Evolutionary conservation across 2,329 filamentous ascomycete species (phyloP).

Genomic region (Penicillium hordei): DNA sequence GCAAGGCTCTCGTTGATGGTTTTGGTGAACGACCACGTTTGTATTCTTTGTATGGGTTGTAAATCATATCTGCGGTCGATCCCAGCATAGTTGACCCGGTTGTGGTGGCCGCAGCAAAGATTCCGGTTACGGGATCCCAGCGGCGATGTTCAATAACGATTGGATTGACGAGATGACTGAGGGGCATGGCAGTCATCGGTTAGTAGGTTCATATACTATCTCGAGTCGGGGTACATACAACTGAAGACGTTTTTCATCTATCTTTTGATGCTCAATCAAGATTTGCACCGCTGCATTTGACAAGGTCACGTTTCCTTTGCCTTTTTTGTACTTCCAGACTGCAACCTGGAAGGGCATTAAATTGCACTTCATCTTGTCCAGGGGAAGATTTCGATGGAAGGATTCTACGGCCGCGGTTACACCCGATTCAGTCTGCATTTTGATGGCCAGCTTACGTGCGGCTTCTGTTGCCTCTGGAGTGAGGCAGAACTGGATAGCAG

Average conservation of each 20-base stretch:
- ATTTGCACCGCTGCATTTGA: constrained; percentile 29
- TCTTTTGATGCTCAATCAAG: constrained; percentile 23
- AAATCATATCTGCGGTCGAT: constrained; percentile 29
- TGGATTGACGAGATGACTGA: constrained; percentile 30
- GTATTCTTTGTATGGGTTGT: constrained; percentile 31
- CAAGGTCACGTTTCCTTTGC: constrained; percentile 14
- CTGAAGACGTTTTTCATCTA: constrained; percentile 24
- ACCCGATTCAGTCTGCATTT: constrained; percentile 47
- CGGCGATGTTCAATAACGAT: constrained; percentile 37
- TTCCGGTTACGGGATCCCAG: constrained; percentile 36
- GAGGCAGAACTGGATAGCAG: constrained; percentile 49
- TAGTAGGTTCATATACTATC: background rate
- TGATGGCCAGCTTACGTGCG: constrained; percentile 39
- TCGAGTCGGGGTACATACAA: constrained; percentile 13
- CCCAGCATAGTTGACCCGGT: constrained; percentile 29
- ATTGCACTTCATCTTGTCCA: constrained; percentile 28
- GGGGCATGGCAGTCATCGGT: background rate
- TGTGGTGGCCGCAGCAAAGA: constrained; percentile 26
- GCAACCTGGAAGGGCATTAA: constrained; percentile 30
- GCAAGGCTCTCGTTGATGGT: background rate
- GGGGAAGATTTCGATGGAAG: constrained; percentile 44
- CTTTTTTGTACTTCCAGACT: constrained; percentile 19
- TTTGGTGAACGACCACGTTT: constrained; percentile 13
- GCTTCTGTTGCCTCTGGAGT: constrained; percentile 37
- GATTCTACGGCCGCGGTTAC: constrained; percentile 44